A percentile compares a stretch with the other conserved stretches of the same genome.
Conservation (phyloP, 768 basidiomycete species). For the Boletus tylopilopsis region DNA sequence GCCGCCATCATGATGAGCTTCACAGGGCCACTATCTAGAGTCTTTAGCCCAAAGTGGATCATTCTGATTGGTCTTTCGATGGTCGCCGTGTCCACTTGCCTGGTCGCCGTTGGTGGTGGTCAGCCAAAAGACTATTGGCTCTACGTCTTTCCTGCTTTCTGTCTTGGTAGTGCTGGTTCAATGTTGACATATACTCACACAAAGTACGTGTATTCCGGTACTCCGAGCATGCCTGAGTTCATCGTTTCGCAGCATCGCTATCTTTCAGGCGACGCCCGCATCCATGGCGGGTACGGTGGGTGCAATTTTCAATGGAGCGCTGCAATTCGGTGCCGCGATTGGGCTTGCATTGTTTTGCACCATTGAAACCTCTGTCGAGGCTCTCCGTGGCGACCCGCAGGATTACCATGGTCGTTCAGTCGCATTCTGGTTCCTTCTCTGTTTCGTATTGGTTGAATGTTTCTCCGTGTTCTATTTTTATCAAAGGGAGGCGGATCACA, state of each 20-base stretch:
- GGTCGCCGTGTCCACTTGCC: slow-evolving; percentile 35
- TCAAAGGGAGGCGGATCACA: slow-evolving; percentile 13
- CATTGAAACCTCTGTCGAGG: slow-evolving; percentile 45
- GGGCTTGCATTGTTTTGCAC: slow-evolving; percentile 47
- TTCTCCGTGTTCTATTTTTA: slow-evolving; percentile 36
- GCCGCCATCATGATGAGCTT: slow-evolving; percentile 35
- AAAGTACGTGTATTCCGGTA: slow-evolving; percentile 35
- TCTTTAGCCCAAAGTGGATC: slow-evolving; percentile 41
- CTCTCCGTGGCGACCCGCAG: slow-evolving; percentile 26
- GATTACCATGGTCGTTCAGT: slow-evolving; percentile 41
- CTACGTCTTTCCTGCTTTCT: slow-evolving; percentile 47
- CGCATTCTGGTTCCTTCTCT: slow-evolving; percentile 43
- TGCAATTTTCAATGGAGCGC: slow-evolving; percentile 52
- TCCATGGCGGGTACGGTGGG: slow-evolving; percentile 51
- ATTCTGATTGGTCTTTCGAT: slow-evolving; percentile 41
- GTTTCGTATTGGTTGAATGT: slow-evolving; percentile 31
- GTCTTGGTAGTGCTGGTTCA: slow-evolving; percentile 43
- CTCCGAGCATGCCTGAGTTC: background rate
- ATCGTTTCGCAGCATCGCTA: slow-evolving; percentile 38
- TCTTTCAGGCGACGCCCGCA: slow-evolving; percentile 46
- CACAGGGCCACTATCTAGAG: slow-evolving; percentile 37
- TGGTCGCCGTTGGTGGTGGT: slow-evolving; percentile 43
- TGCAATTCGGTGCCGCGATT: slow-evolving; percentile 51
- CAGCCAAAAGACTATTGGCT: slow-evolving; percentile 42
- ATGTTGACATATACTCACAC: slow-evolving; percentile 45